phyloP scores from a whole-genome alignment of 2,329 filamentous ascomycete genomes.

The Phoma herbarum region DNA sequence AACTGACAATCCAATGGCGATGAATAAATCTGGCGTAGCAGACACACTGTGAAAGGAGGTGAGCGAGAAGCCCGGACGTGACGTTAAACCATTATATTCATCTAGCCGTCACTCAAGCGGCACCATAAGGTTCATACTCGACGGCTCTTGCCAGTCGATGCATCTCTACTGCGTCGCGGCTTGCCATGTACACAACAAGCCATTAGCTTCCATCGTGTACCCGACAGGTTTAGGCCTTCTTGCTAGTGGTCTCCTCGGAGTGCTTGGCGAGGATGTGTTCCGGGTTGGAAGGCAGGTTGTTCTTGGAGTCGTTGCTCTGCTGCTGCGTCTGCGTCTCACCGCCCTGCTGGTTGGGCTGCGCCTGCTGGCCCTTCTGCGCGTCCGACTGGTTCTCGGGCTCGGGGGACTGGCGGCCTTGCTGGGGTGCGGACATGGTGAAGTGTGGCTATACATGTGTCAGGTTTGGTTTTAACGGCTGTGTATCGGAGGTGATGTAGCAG shows the following conservation, averaged over 20 bases:
- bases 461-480: background rate
- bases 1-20: no score
- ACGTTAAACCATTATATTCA: conserved; percentile 11
- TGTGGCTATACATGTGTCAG: conserved; percentile 20
- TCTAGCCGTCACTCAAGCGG: background rate
- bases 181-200: no score
- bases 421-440: conserved; percentile 70
- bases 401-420: conserved; percentile 79
- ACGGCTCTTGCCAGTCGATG: conserved; percentile 7
- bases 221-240: conserved; percentile 45
- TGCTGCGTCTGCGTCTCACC: conserved; percentile 53
- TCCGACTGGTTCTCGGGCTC: conserved; percentile 73
- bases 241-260: conserved; percentile 68
- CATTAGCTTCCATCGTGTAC: no score
- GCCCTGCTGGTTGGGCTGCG: conserved; percentile 65
- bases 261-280: conserved; percentile 69
- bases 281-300: conserved; percentile 67
- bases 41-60: no score
- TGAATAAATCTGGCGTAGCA: no score
- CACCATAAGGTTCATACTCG: conserved; percentile 5
- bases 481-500: background rate
- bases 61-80: no score
- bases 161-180: no score
- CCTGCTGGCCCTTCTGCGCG: conserved; percentile 67
- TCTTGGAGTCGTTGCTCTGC: conserved; percentile 55